Conservation (phyloP, 148 eudicot species). For the Vaccinium myrtillus region DNA sequence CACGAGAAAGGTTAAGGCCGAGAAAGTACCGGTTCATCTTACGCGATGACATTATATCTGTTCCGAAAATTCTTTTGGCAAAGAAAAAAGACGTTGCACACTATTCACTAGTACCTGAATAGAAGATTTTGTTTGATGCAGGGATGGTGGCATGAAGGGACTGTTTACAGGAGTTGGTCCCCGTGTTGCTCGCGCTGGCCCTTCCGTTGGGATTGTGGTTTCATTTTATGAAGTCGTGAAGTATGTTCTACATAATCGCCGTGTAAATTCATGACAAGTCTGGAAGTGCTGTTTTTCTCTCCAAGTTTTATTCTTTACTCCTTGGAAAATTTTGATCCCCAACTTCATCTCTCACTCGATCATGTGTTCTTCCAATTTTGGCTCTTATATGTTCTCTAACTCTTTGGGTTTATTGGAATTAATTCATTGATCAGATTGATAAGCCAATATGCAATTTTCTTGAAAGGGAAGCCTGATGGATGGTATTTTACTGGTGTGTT, state of each 20-base stretch:
- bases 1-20: background rate
- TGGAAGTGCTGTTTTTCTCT: too few species aligned
- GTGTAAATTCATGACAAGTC: background rate
- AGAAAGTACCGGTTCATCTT: background rate
- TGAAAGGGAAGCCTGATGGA: too few species aligned
- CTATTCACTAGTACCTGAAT: background rate
- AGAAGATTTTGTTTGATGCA: constrained; percentile 22
- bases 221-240: background rate
- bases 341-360: background rate
- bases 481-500: too few species aligned
- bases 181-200: constrained; percentile 86
- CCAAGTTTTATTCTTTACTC: too few species aligned
- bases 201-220: constrained; percentile 25
- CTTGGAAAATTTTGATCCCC: too few species aligned
- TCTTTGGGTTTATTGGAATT: background rate
- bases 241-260: background rate
- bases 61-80: background rate
- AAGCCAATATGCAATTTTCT: background rate
- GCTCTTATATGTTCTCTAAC: background rate
- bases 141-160: constrained; percentile 85
- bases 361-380: background rate
- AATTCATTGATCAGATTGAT: background rate
- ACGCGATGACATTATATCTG: background rate
- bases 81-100: background rate
- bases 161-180: constrained; percentile 77